Percentiles rank a stretch among this genome's conserved stretches.
phyloP scores from a whole-genome alignment of 352 stramenopile species.

The Phytopythium litorale region DNA sequence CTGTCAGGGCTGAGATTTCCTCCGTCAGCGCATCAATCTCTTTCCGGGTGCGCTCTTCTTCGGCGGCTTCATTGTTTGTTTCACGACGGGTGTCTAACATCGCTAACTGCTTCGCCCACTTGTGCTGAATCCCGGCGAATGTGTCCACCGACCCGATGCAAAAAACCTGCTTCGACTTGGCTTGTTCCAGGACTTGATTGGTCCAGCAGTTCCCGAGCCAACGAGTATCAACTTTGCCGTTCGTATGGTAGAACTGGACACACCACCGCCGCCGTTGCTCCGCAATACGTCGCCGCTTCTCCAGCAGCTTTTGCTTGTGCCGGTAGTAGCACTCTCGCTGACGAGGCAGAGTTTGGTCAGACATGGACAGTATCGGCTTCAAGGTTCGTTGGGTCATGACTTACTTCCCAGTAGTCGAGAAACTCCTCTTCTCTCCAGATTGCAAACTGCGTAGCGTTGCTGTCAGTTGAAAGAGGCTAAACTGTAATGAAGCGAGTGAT shows the following conservation, averaged over 20 bases:
- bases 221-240: constrained; percentile 56
- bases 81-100: constrained; percentile 9
- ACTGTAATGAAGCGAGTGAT: not conserved
- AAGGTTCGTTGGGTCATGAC: not conserved
- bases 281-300: constrained; percentile 33
- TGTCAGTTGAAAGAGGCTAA: not conserved
- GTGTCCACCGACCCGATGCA: constrained; percentile 46
- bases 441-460: constrained; percentile 39
- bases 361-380: not conserved
- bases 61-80: constrained; percentile 14
- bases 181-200: constrained; percentile 39
- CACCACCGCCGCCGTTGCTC: constrained; percentile 50
- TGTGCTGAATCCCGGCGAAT: constrained; percentile 46
- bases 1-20: constrained; percentile 3
- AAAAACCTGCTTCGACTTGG: constrained; percentile 45
- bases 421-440: constrained; percentile 78
- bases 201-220: constrained; percentile 50
- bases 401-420: constrained; percentile 76
- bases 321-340: constrained; percentile 62
- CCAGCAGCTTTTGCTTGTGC: constrained; percentile 28
- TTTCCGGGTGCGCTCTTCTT: constrained; percentile 11
- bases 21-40: constrained; percentile 5
- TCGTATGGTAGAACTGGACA: constrained; percentile 43
- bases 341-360: constrained; percentile 4
- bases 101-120: constrained; percentile 31